Percentiles rank a stretch among this genome's conserved stretches.
Evolutionary conservation across 768 basidiomycete species (phyloP).

Genomic region (Hypholoma fasciculare): DNA sequence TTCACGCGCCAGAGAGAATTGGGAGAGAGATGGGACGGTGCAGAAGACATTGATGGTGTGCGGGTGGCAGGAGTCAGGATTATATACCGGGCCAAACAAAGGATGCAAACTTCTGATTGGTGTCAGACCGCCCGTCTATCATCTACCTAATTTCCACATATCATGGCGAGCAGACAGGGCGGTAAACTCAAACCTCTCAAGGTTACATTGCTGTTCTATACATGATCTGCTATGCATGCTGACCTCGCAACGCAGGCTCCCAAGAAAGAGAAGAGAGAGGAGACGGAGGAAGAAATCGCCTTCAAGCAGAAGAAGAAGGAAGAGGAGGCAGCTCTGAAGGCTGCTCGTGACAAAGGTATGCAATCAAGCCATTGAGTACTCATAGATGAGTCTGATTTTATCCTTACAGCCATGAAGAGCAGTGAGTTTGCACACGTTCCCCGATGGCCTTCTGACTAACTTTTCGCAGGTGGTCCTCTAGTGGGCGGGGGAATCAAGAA

Average conservation of each 20-base stretch:
- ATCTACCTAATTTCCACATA: constrained; percentile 11
- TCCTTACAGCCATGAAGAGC: constrained; percentile 51
- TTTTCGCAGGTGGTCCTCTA: constrained; percentile 58
- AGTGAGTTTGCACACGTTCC: background rate
- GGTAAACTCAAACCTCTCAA: constrained; percentile 89
- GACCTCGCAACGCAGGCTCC: constrained; percentile 52
- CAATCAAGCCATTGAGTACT: constrained; percentile 3
- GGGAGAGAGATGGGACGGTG: background rate
- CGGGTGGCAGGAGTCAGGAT: no score
- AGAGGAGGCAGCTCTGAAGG: constrained; percentile 72
- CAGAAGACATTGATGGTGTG: background rate
- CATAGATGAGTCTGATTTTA: background rate
- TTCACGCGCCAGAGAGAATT: constrained; percentile 4
- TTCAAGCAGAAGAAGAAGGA: constrained; percentile 79
- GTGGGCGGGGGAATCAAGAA: constrained; percentile 84
- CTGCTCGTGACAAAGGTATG: constrained; percentile 71
- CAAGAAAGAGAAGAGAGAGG: constrained; percentile 79
- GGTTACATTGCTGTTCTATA: constrained; percentile 36
- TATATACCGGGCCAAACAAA: background rate
- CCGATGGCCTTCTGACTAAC: constrained; percentile 5
- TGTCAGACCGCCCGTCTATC: constrained; percentile 1
- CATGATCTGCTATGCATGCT: constrained; percentile 5
- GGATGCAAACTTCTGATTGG: constrained; percentile 1
- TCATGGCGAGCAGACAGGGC: constrained; percentile 72
- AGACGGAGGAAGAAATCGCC: constrained; percentile 66